A percentile compares a stretch with the other conserved stretches of the same genome.
These are phyloP conservation scores for Aspergillus sp. DNA, from an alignment of 2,329 filamentous ascomycete genomes.

Conservation along the genomic window DNA sequence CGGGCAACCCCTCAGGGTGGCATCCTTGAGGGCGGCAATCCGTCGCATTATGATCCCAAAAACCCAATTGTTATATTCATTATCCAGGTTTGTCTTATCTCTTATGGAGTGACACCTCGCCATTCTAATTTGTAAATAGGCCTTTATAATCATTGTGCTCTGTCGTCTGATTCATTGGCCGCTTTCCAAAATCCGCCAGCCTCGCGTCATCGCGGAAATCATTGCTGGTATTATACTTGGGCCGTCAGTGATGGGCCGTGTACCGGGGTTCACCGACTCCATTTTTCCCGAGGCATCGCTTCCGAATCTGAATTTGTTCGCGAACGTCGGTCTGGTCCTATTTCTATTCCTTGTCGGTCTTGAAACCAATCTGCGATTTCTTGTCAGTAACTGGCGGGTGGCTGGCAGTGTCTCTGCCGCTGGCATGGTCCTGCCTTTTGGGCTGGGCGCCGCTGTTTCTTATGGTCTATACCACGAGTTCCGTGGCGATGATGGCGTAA, in stretches of 20 bases:
- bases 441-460: constrained; percentile 74
- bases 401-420: constrained; percentile 74
- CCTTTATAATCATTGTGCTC: constrained; percentile 71
- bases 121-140: constrained; percentile 45
- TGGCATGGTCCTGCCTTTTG: constrained; percentile 82
- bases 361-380: constrained; percentile 78
- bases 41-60: constrained; percentile 65
- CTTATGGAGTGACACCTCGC: not conserved
- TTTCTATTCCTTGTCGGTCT: constrained; percentile 87
- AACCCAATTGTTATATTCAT: constrained; percentile 76
- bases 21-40: constrained; percentile 70
- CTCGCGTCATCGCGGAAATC: constrained; percentile 80
- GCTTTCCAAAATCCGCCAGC: constrained; percentile 73
- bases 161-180: constrained; percentile 75
- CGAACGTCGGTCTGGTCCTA: constrained; percentile 78
- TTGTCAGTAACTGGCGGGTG: constrained; percentile 76
- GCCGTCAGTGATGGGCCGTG: constrained; percentile 82
- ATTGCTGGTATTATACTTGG: constrained; percentile 82
- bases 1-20: constrained; percentile 58
- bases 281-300: constrained; percentile 79
- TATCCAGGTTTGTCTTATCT: constrained; percentile 58
- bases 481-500: constrained; percentile 53
- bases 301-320: constrained; percentile 71
- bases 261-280: constrained; percentile 71
- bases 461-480: constrained; percentile 80